Conservation (phyloP, 192 early-diverging fungal genomes). For the Backusella australiensis region DNA sequence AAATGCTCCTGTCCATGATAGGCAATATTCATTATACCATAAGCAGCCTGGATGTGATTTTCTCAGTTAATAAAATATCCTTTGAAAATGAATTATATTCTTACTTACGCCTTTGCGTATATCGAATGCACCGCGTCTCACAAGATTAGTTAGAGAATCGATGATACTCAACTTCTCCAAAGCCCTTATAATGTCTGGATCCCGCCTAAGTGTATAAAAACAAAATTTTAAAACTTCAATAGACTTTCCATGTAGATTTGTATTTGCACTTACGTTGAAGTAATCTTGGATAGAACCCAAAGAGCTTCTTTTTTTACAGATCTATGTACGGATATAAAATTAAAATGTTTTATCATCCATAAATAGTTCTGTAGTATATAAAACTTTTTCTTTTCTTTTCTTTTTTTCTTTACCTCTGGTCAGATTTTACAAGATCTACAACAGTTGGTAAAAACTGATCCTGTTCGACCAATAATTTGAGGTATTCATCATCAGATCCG, state of each 20-base stretch:
- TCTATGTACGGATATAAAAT: constrained; percentile 28
- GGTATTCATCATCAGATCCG: constrained; percentile 60
- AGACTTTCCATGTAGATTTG: background rate
- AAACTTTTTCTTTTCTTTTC: constrained; percentile 1
- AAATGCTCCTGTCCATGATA: constrained; percentile 16
- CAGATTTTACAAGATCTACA: constrained; percentile 44
- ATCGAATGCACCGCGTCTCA: constrained; percentile 62
- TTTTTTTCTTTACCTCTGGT: constrained; percentile 41
- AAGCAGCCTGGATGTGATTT: constrained; percentile 17
- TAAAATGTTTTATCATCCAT: background rate
- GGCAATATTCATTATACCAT: constrained; percentile 22
- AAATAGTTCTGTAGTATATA: background rate
- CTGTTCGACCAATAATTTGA: constrained; percentile 39
- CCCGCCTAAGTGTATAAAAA: constrained; percentile 8
- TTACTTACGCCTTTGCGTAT: constrained; percentile 59
- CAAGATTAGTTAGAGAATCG: constrained; percentile 53
- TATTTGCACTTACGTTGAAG: constrained; percentile 41
- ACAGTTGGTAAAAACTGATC: constrained; percentile 48
- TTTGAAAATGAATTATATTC: background rate
- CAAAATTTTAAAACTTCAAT: background rate
- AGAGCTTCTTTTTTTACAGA: constrained; percentile 69
- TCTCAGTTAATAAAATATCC: background rate
- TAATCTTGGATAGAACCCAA: constrained; percentile 71
- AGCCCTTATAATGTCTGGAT: constrained; percentile 40
- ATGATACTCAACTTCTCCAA: constrained; percentile 54